Evolutionary conservation across 352 stramenopile genomes (phyloP), one percentile per base, ranked within the genome.

Genomic region (Thraustochytrium sp.): DNA sequence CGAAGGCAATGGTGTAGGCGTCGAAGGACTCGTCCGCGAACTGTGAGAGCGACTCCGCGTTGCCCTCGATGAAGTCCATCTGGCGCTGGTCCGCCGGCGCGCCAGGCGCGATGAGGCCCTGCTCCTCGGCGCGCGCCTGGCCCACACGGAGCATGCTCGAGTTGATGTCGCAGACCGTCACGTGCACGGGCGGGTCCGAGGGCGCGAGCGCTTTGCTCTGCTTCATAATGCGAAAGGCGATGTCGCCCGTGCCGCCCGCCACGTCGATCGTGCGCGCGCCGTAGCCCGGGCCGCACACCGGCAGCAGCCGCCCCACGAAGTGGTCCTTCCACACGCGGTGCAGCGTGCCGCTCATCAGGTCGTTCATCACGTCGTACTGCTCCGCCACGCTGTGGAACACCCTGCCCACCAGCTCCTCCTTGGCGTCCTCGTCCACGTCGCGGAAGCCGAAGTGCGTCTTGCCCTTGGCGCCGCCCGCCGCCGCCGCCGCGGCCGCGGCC

Each of bases 141-240:
- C 96, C 96, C 23, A 99, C 96, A 62, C 96, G 89, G 16, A 99
- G 90, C 97, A 99, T 99, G 86, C 97, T 97, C 56, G 90, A 92
- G 88, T 99, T 99, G 86, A 99, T 99, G 88, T 99, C 97, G 86
- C 93, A 98, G 49, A 99, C 95, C 16, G 95, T 97, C 64, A 99
- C 94, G 23, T 76, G 86, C 36, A 80, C 26, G 11, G 37, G 26
- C 44, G 46, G 61, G 9, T 2, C 64, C 26, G 2, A 21, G 18
- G n/a, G 55, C 21, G 46, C 34, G n/a, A 83, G 21, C 53, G 55
- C 61, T 8, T 83, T 90, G 38, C 84, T 82, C 18, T 87, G 86
- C 62, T 98, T 89, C 2, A 96, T 89, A 55, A 98, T 97, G 72
- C 96, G 95, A 90, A 99, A 99, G 1, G 95, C 95, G 82, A 99